Conservation (phyloP, 2,329 filamentous ascomycete species). For the Xylariaceae sp. region DNA sequence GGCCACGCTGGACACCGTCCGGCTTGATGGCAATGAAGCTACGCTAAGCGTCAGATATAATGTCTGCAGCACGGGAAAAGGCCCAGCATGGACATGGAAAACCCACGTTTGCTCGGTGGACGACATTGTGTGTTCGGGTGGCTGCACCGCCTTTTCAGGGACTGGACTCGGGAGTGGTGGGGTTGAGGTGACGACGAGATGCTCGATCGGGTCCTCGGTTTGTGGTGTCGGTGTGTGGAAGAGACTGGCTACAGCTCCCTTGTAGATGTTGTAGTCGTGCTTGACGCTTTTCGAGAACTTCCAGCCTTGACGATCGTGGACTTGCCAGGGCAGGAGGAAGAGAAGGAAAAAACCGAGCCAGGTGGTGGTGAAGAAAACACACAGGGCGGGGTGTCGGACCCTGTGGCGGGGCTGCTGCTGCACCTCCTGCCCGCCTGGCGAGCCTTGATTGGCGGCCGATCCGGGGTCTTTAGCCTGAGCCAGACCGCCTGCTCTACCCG, state of each 20-base stretch:
- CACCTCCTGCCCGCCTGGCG: conserved; percentile 8
- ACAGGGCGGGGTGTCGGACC: conserved; percentile 23
- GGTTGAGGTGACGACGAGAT: conserved; percentile 7
- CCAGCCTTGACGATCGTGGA: conserved; percentile 21
- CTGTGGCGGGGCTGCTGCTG: conserved; percentile 16
- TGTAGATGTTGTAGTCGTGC: conserved; percentile 18
- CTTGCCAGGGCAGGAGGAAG: conserved; percentile 23
- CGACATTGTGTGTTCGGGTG: conserved; percentile 22
- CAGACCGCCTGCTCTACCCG: too few relatives aligned
- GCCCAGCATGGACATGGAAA: neutral
- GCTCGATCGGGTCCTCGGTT: conserved; percentile 6
- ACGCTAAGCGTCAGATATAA: conserved; percentile 7
- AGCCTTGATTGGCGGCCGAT: conserved; percentile 11
- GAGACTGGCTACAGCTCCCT: conserved; percentile 14
- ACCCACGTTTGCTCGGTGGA: conserved; percentile 25
- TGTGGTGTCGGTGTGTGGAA: conserved; percentile 10
- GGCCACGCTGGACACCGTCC: conserved; percentile 98
- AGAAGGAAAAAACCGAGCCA: conserved; percentile 23
- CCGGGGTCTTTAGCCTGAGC: conserved; percentile 6
- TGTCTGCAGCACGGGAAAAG: neutral
- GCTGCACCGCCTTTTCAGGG: conserved; percentile 10
- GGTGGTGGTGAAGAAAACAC: conserved; percentile 23
- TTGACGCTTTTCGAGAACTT: conserved; percentile 18
- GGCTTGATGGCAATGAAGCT: conserved; percentile 99
- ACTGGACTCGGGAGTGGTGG: conserved; percentile 5